Percentiles rank a stretch among this genome's conserved stretches.
These are phyloP conservation scores for Zygnema circumcarinatum DNA, from an alignment of 139 green algal genomes.

Conservation along the genomic window DNA sequence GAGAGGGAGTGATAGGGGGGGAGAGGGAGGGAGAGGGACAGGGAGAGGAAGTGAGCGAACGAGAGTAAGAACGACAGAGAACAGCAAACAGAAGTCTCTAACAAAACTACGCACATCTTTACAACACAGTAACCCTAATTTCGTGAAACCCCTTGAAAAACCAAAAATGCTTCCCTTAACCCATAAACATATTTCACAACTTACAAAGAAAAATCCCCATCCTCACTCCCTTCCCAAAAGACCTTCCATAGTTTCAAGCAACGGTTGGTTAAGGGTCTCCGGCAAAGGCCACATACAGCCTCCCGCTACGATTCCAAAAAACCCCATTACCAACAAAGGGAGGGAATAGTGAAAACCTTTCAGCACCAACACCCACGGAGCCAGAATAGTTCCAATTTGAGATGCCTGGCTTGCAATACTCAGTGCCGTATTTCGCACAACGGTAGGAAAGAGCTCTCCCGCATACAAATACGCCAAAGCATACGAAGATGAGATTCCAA, in stretches of 20 bases:
- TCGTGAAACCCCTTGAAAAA: too few species aligned
- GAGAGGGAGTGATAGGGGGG: neutral
- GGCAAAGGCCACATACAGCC: conserved; percentile 1
- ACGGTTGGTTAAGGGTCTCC: conserved; percentile 27
- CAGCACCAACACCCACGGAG: conserved; percentile 11
- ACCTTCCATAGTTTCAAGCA: conserved; percentile 37
- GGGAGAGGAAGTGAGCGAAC: too few species aligned
- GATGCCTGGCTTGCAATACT: conserved; percentile 36
- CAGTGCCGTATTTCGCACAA: conserved; percentile 41
- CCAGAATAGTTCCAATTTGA: conserved; percentile 38
- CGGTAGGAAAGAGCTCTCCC: conserved; percentile 41
- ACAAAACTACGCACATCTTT: too few species aligned
- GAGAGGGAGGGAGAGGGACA: neutral
- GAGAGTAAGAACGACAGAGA: too few species aligned
- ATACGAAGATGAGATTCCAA: conserved; percentile 31
- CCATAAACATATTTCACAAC: neutral
- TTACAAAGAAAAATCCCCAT: neutral
- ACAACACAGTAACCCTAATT: too few species aligned
- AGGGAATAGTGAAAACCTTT: neutral
- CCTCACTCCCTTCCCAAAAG: neutral
- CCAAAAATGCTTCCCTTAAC: too few species aligned
- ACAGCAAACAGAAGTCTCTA: too few species aligned
- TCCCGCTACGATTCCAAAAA: neutral
- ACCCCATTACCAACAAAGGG: conserved; percentile 2
- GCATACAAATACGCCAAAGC: conserved; percentile 42